These are phyloP conservation scores for Aethionema arabicum DNA, from an alignment of 345 rosid genomes.

Conservation along the genomic window DNA sequence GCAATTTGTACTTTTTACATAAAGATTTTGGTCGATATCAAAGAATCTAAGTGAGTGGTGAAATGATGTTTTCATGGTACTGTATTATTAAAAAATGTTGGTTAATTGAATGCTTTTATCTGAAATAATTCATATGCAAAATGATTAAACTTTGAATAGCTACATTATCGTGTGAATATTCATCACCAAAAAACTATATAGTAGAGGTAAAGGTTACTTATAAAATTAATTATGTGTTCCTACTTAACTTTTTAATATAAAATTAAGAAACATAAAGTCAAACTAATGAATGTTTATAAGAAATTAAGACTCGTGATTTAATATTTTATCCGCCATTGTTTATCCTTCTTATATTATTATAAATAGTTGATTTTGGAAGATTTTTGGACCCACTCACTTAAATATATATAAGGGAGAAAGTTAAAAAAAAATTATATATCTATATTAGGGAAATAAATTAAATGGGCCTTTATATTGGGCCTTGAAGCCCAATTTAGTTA, in stretches of 20 bases:
- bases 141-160: constrained; percentile 26
- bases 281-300: constrained; percentile 6
- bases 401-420: too few relatives aligned
- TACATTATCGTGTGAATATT: constrained; percentile 1
- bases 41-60: too few relatives aligned
- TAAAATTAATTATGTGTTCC: not conserved
- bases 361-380: not conserved
- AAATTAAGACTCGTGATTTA: not conserved
- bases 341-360: not conserved
- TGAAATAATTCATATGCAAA: constrained; percentile 14
- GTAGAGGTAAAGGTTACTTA: not conserved
- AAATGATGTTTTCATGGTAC: not conserved
- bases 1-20: too few relatives aligned
- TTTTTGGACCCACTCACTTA: too few relatives aligned
- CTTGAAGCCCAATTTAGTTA: not conserved
- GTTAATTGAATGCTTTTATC: not conserved
- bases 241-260: not conserved
- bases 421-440: too few relatives aligned
- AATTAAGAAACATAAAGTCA: constrained; percentile 8
- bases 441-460: too few relatives aligned
- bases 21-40: too few relatives aligned
- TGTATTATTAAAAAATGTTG: not conserved
- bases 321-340: not conserved
- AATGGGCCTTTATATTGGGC: constrained; percentile 18
- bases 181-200: not conserved